Base-by-base conservation (phyloP, 805 yeast species). In the Barnettozyma wickerhamii region DNA sequence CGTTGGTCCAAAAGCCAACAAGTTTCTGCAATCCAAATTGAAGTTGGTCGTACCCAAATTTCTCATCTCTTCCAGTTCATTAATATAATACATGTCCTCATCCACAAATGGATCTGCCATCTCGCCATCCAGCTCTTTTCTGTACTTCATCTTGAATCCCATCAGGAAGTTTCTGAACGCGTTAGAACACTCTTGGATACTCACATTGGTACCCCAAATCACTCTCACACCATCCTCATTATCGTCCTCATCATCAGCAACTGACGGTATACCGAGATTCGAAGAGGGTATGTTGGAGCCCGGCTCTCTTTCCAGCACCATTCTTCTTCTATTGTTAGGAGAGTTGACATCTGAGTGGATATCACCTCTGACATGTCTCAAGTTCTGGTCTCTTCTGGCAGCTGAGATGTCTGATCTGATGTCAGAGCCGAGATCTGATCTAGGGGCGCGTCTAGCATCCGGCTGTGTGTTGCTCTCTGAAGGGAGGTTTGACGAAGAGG, bases 151-250 rank as follows among this genome's bases (percentile, higher is more conserved):
- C 59, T 88, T 85, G 70, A 89, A 93, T 19, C 83, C 77, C 81
- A 84, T 81, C 53, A 93, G 66, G 51, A 93, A 93, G 48, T 81
- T 81, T 49, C 95, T 72, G 66, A 93, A 91, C 37, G 76, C 73
- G 50, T 79, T 83, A 29, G 85, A 75, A 52, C 93, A 82, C 56
- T 93, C 96, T 56, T 80, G 86, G 56, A 93, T 90, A 35, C 95
- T 84, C 20, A 93, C 96, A 58, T 91, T 89, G 1, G 99, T 93
- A 64, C 99, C 99, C 99, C 99, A 93, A 56, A 93, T 91, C 40
- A 93, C 95, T 55, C 95, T 75, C 19, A 81, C 79, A 0, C 95
- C 95, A 49, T 84, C 96, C 39, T 76, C 77, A 19, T 67, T 61
- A 7, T 55, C 55, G 10, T 38, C 36, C 19, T 38, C 40, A 14